phyloP scores from a whole-genome alignment of 345 rosid species.

The Dipteronia dyeriana region DNA sequence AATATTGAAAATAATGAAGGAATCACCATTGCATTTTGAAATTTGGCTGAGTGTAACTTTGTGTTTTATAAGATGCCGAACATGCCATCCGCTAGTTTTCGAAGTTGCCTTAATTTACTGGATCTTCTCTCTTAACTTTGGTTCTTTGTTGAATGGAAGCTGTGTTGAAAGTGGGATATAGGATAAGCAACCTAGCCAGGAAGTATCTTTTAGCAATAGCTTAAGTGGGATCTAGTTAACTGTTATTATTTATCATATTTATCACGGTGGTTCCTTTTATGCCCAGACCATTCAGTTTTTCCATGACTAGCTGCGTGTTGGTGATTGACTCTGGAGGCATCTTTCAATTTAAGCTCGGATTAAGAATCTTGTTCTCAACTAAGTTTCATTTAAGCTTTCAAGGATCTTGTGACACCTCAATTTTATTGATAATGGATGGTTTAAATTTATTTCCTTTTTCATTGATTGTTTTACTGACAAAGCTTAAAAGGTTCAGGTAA shows the following conservation, averaged over 20 bases:
- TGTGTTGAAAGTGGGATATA: conserved; percentile 1
- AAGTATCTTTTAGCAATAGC: not conserved
- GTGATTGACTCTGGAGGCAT: not conserved
- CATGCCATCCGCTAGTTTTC: not conserved
- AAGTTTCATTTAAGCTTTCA: not conserved
- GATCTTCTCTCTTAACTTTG: not conserved
- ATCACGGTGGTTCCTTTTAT: not conserved
- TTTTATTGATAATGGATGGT: not conserved
- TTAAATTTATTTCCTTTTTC: not conserved
- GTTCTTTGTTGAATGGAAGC: not conserved
- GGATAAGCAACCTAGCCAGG: not conserved
- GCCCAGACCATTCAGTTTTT: not conserved
- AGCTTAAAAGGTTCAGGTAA: not conserved
- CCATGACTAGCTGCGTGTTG: not conserved
- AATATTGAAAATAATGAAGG: not conserved
- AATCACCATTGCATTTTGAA: not conserved
- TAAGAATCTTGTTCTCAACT: not conserved
- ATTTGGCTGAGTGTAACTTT: not conserved
- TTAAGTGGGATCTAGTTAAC: not conserved
- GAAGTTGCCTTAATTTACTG: not conserved
- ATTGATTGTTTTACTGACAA: not conserved
- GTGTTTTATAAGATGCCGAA: not conserved
- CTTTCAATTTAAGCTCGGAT: not conserved
- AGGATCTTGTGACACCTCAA: not conserved
- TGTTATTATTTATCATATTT: not conserved